These are phyloP conservation scores for Fonsecaea pugnacius DNA, from an alignment of 2,329 filamentous ascomycete genomes.

Conservation along the genomic window DNA sequence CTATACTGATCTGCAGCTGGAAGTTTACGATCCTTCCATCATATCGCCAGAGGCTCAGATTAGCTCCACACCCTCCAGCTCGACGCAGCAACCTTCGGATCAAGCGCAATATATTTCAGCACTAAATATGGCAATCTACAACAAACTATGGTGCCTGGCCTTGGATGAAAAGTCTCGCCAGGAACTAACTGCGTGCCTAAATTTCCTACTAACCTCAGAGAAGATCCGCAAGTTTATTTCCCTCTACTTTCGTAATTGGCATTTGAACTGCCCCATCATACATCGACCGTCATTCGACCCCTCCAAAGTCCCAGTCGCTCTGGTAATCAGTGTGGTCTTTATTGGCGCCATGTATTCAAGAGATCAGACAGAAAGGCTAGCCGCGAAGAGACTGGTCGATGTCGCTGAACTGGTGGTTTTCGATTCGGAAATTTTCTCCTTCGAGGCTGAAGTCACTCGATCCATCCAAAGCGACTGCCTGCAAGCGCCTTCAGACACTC, in stretches of 20 bases:
- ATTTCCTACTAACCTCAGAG: conserved; percentile 47
- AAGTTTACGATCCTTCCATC: conserved; percentile 27
- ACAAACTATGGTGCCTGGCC: conserved; percentile 46
- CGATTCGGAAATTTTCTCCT: conserved; percentile 48
- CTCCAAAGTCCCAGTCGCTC: conserved; percentile 43
- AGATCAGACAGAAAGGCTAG: conserved; percentile 45
- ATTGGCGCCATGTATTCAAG: conserved; percentile 54
- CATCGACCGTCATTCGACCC: conserved; percentile 50
- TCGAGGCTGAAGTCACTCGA: conserved; percentile 47
- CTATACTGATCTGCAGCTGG: conserved; percentile 28
- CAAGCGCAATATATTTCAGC: conserved; percentile 42
- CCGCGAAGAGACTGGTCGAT: conserved; percentile 49
- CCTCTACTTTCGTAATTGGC: conserved; percentile 53
- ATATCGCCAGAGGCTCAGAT: conserved; percentile 11
- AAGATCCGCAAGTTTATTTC: conserved; percentile 49
- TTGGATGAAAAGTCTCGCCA: conserved; percentile 46
- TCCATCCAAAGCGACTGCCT: conserved; percentile 39
- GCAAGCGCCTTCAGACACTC: conserved; percentile 16
- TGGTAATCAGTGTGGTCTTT: conserved; percentile 49
- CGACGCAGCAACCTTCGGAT: conserved; percentile 18
- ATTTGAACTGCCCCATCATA: conserved; percentile 51
- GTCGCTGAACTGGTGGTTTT: conserved; percentile 52
- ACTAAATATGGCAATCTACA: conserved; percentile 47
- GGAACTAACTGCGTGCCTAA: conserved; percentile 46
- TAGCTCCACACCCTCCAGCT: conserved; percentile 21